Evolutionary conservation across 768 basidiomycete species (phyloP).

Genomic region (Boletus coccyginus): DNA sequence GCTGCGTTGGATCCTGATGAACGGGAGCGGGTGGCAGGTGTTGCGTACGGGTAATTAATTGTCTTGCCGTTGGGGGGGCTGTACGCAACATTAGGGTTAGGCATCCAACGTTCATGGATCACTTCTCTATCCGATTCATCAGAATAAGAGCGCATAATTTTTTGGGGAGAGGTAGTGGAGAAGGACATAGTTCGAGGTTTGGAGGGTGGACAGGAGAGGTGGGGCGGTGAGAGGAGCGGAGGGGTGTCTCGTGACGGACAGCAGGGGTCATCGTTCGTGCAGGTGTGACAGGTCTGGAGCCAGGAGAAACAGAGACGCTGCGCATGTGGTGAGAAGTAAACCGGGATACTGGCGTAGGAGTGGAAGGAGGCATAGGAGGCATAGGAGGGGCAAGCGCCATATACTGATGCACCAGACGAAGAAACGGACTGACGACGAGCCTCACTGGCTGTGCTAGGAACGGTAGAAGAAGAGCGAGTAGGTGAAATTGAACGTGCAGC

Average conservation of each 20-base stretch:
- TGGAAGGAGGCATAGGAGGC: conserved; percentile 43
- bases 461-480: conserved; percentile 26
- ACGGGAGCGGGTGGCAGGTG: conserved; percentile 25
- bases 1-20: conserved; percentile 36
- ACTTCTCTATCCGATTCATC: conserved; percentile 59
- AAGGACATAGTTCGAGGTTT: conserved; percentile 51
- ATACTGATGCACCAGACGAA: conserved; percentile 32
- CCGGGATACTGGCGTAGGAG: conserved; percentile 49
- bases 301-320: conserved; percentile 48
- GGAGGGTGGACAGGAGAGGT: conserved; percentile 34
- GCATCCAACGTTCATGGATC: conserved; percentile 67
- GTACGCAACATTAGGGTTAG: conserved; percentile 38
- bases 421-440: conserved; percentile 31
- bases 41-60: conserved; percentile 26
- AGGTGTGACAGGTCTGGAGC: conserved; percentile 33
- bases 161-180: conserved; percentile 48
- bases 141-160: conserved; percentile 58
- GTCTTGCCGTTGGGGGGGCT: conserved; percentile 37
- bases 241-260: conserved; percentile 29
- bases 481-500: conserved; percentile 24
- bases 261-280: conserved; percentile 30
- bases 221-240: conserved; percentile 30
- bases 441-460: conserved; percentile 21
- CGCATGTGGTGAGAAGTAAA: conserved; percentile 53
- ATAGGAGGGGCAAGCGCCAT: conserved; percentile 28